Percentiles rank a stretch among this genome's conserved stretches.
Conservation (phyloP, 768 basidiomycete species). For the Tephrocybe sp. region DNA sequence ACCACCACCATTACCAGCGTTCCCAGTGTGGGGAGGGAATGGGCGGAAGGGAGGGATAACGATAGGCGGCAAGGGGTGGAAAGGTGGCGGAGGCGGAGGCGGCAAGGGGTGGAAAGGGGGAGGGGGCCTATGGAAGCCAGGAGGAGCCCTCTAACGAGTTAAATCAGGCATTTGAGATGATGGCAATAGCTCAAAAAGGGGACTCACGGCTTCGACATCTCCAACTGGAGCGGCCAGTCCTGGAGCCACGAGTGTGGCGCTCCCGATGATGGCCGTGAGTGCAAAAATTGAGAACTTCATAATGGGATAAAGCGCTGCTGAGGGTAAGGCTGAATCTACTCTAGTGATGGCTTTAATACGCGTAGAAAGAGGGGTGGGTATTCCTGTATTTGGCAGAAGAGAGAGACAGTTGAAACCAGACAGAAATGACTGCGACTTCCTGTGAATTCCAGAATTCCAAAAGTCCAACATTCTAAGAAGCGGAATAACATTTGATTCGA, state of each 20-base stretch:
- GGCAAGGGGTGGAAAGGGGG: background rate
- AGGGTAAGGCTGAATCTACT: too few relatives aligned
- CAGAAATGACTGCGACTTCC: background rate
- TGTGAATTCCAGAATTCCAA: background rate
- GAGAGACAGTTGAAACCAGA: background rate
- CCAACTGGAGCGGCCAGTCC: constrained; percentile 2
- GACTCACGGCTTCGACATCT: constrained; percentile 7
- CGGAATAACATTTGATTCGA: background rate
- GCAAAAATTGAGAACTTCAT: constrained; percentile 8
- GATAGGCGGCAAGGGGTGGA: too few relatives aligned
- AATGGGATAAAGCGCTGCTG: too few relatives aligned
- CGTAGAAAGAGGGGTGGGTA: constrained; percentile 4
- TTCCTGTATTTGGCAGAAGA: constrained; percentile 2
- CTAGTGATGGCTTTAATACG: constrained; percentile 1
- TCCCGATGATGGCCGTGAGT: constrained; percentile 2
- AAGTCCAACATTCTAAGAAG: too few relatives aligned
- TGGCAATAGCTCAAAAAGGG: background rate
- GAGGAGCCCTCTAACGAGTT: background rate
- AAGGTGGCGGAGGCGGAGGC: background rate
- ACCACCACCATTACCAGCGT: constrained; percentile 1
- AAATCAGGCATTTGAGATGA: background rate
- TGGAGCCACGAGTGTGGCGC: constrained; percentile 3
- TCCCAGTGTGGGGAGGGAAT: background rate
- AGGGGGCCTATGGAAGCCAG: too few relatives aligned
- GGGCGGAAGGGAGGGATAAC: background rate